These are phyloP conservation scores for Catharanthus roseus DNA, from an alignment of 257 asterid species.

Conservation along the genomic window DNA sequence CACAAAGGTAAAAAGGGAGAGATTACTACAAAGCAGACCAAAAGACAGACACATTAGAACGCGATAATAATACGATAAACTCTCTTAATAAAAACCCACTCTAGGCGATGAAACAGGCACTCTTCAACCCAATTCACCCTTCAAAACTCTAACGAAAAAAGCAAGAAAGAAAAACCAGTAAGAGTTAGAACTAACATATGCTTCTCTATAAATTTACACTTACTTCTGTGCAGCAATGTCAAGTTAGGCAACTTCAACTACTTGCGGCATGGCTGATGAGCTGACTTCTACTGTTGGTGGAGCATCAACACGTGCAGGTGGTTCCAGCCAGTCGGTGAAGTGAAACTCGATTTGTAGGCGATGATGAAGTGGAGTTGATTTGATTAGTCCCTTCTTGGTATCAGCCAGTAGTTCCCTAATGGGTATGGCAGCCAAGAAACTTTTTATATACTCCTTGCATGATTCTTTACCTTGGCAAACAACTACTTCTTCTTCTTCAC, in stretches of 20 bases:
- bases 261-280: constrained; percentile 10
- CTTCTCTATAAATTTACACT: constrained; percentile 27
- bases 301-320: constrained; percentile 7
- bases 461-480: constrained; percentile 71
- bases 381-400: constrained; percentile 66
- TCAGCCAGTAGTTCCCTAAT: constrained; percentile 82
- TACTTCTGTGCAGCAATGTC: constrained; percentile 17
- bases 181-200: constrained; percentile 28
- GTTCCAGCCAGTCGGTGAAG: constrained; percentile 46
- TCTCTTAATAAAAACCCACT: constrained; percentile 2
- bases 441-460: constrained; percentile 85
- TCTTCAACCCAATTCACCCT: constrained; percentile 18
- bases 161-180: not conserved
- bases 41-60: not conserved
- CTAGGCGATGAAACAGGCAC: constrained; percentile 19
- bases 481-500: constrained; percentile 39
- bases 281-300: constrained; percentile 20
- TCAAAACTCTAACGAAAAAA: constrained; percentile 2
- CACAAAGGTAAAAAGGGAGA: not conserved
- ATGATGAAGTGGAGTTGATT: constrained; percentile 71
- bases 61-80: not conserved
- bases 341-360: constrained; percentile 91
- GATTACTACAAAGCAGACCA: constrained; percentile 10
- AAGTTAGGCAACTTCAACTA: constrained; percentile 28
- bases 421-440: constrained; percentile 91